These are phyloP conservation scores for Aspergillus texensis DNA, from an alignment of 2,329 filamentous ascomycete species.

Conservation along the genomic window DNA sequence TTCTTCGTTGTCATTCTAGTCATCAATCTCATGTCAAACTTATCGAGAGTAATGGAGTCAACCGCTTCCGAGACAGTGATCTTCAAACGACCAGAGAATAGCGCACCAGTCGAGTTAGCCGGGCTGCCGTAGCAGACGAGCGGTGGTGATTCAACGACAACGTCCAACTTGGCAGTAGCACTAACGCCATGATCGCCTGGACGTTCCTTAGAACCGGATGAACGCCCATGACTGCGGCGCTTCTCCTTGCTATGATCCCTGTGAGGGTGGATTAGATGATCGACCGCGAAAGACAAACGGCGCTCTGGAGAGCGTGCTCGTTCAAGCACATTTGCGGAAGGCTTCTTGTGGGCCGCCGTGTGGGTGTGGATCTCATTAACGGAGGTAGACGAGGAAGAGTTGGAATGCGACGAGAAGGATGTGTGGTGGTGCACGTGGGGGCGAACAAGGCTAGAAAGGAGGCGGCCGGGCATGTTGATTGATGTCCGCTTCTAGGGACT, in stretches of 20 bases:
- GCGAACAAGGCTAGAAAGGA: slow-evolving; percentile 44
- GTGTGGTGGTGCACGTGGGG: slow-evolving; percentile 35
- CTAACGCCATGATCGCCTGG: slow-evolving; percentile 30
- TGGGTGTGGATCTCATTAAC: slow-evolving; percentile 37
- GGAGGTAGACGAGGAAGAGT: slow-evolving; percentile 40
- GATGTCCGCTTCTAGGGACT: not conserved
- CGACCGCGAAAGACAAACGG: slow-evolving; percentile 47
- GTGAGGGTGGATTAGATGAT: slow-evolving; percentile 47
- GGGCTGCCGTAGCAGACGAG: slow-evolving; percentile 79
- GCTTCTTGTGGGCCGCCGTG: slow-evolving; percentile 29
- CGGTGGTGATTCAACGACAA: slow-evolving; percentile 81
- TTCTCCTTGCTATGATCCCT: slow-evolving; percentile 47
- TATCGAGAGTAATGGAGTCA: slow-evolving; percentile 65
- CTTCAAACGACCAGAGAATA: slow-evolving; percentile 81
- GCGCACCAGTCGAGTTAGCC: slow-evolving; percentile 75
- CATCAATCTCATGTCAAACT: slow-evolving; percentile 71
- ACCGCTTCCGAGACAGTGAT: slow-evolving; percentile 69
- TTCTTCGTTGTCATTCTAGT: slow-evolving; percentile 76
- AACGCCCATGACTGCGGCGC: slow-evolving; percentile 38
- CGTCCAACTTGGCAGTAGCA: slow-evolving; percentile 56
- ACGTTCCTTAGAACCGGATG: slow-evolving; percentile 42
- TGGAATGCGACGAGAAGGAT: slow-evolving; percentile 35
- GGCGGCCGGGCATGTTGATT: slow-evolving; percentile 43
- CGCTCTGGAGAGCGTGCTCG: slow-evolving; percentile 41
- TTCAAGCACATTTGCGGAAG: slow-evolving; percentile 27